Percentiles rank a stretch among this genome's conserved stretches.
Evolutionary conservation across 345 rosid species (phyloP).

Genomic region (Aethionema arabicum): DNA sequence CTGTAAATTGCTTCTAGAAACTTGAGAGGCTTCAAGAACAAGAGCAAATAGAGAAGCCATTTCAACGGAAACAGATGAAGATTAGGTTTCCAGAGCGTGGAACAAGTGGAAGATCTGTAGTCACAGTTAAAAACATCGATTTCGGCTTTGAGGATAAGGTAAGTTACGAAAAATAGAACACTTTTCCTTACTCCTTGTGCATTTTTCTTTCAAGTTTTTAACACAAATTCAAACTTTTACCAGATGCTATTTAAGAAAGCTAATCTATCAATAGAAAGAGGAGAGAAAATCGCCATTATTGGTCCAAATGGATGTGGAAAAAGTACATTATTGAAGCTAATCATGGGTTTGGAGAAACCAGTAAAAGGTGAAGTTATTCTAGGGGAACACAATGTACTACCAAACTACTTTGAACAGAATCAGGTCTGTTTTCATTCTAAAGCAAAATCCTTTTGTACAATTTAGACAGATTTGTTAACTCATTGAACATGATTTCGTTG

Average conservation of each 20-base stretch:
- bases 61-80: conserved; percentile 85
- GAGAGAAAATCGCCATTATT: conserved; percentile 84
- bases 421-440: conserved; percentile 50
- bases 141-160: conserved; percentile 81
- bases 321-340: conserved; percentile 81
- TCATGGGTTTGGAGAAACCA: conserved; percentile 81
- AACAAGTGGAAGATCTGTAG: conserved; percentile 79
- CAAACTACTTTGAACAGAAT: conserved; percentile 98
- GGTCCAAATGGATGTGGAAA: conserved; percentile 99
- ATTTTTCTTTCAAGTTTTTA: too few species aligned
- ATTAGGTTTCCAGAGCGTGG: conserved; percentile 97
- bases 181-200: too few species aligned
- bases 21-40: conserved; percentile 83
- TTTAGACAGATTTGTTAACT: not conserved
- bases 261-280: conserved; percentile 70
- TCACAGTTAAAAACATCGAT: conserved; percentile 59
- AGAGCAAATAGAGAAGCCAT: conserved; percentile 88
- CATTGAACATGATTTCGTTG: conserved; percentile 11
- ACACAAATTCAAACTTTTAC: not conserved
- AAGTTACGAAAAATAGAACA: conserved; percentile 15
- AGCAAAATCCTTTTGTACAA: not conserved
- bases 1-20: conserved; percentile 41
- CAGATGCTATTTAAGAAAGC: conserved; percentile 76
- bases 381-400: conserved; percentile 91
- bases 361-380: conserved; percentile 64